Evolutionary conservation across 352 stramenopile genomes (phyloP).

Genomic region (Pythium guiyangense): DNA sequence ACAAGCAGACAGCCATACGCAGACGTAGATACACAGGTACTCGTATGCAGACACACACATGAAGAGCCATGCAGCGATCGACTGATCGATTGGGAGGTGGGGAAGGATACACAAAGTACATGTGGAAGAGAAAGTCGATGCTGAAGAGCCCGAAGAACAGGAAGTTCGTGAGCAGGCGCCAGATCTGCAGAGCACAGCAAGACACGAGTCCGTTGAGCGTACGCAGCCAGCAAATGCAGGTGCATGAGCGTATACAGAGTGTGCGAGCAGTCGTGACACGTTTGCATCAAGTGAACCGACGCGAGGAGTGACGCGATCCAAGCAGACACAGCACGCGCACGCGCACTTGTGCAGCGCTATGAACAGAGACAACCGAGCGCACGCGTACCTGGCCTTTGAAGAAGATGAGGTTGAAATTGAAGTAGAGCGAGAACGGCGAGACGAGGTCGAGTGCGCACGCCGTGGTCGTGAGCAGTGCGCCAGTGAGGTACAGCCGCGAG

Average conservation of each 20-base stretch:
- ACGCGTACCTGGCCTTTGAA: constrained; percentile 91
- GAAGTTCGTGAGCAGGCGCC: constrained; percentile 97
- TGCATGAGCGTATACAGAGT: neutral
- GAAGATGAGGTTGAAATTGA: constrained; percentile 96
- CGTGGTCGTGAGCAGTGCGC: constrained; percentile 95
- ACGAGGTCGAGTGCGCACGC: constrained; percentile 96
- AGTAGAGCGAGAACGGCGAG: constrained; percentile 95
- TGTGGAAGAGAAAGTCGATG: constrained; percentile 99
- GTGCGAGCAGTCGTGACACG: too few species aligned
- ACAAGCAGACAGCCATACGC: neutral
- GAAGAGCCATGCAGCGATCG: constrained; percentile 4
- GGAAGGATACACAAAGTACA: constrained; percentile 96
- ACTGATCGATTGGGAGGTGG: constrained; percentile 20
- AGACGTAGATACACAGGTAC: neutral
- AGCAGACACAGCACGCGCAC: neutral
- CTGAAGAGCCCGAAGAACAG: constrained; percentile 99
- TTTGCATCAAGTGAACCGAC: neutral
- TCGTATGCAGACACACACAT: neutral
- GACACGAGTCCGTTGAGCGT: neutral
- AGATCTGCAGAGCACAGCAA: constrained; percentile 54
- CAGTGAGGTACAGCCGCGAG: constrained; percentile 96
- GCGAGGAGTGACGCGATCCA: too few species aligned
- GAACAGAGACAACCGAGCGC: neutral
- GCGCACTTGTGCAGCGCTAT: neutral
- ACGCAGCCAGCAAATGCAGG: neutral